Percentiles rank a stretch among this genome's conserved stretches.
Evolutionary conservation across 139 green algal species (phyloP).

Genomic region (Trebouxia sp.): DNA sequence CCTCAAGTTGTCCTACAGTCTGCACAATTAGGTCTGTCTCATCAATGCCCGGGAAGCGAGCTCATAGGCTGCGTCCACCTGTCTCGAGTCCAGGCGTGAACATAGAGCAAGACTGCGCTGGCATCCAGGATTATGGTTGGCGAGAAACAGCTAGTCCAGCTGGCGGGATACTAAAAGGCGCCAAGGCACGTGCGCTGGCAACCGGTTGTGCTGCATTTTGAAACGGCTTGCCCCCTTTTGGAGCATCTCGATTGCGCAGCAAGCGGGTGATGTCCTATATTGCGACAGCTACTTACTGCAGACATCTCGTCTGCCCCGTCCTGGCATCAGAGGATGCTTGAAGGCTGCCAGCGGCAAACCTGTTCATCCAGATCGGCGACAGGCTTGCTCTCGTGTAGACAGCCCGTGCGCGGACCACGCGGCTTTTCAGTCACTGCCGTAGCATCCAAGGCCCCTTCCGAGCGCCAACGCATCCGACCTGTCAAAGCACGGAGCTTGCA

Average conservation of each 20-base stretch:
- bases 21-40: no score
- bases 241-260: background rate
- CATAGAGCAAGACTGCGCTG: no score
- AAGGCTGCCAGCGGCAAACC: background rate
- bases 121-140: no score
- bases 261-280: background rate
- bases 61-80: no score
- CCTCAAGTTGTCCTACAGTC: no score
- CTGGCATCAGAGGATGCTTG: constrained; percentile 2
- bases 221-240: background rate
- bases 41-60: no score
- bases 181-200: no score
- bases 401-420: background rate
- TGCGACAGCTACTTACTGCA: background rate
- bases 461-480: background rate
- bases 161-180: no score
- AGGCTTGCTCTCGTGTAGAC: background rate
- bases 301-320: background rate
- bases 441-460: background rate
- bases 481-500: constrained; percentile 1
- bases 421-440: background rate
- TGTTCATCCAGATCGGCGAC: constrained; percentile 2
- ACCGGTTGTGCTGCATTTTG: background rate
- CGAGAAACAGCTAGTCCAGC: no score
- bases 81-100: no score